Conservation (phyloP, 805 yeast genomes). For the Blastobotrys peoriensis region DNA sequence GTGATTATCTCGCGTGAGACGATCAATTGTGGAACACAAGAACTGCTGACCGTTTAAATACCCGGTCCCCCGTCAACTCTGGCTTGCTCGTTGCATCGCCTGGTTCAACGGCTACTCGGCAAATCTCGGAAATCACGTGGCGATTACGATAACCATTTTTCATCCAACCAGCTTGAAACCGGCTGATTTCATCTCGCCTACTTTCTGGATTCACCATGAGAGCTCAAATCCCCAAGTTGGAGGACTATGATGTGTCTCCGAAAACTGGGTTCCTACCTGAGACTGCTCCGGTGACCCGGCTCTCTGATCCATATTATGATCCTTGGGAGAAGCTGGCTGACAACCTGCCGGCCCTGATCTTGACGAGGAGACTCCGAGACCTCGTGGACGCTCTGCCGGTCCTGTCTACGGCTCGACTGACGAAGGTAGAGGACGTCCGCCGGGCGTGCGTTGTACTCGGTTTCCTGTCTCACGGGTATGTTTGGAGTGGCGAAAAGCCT, state of each 20-base stretch:
- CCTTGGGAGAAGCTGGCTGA: conserved; percentile 73
- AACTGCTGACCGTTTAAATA: too few species aligned
- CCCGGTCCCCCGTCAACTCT: too few species aligned
- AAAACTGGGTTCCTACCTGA: conserved; percentile 76
- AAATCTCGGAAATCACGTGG: too few species aligned
- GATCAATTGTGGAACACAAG: too few species aligned
- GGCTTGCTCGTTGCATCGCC: too few species aligned
- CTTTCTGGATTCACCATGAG: too few species aligned
- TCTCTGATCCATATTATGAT: conserved; percentile 56
- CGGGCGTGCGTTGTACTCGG: conserved; percentile 78
- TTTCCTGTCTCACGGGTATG: conserved; percentile 80
- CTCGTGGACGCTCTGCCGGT: conserved; percentile 62
- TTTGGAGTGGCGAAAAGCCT: conserved; percentile 68
- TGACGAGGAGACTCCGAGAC: conserved; percentile 54
- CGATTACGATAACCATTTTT: too few species aligned
- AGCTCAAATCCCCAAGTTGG: conserved; percentile 42
- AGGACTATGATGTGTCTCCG: conserved; percentile 65
- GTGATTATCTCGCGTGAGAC: too few species aligned
- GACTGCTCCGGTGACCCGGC: conserved; percentile 50
- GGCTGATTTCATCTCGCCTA: too few species aligned
- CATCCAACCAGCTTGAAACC: too few species aligned
- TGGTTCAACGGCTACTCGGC: too few species aligned
- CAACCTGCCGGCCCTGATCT: conserved; percentile 66
- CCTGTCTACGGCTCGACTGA: conserved; percentile 37
- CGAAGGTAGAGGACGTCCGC: conserved; percentile 42